Conservation (phyloP, 768 basidiomycete genomes). For the Vishniacozyma victoriae region DNA sequence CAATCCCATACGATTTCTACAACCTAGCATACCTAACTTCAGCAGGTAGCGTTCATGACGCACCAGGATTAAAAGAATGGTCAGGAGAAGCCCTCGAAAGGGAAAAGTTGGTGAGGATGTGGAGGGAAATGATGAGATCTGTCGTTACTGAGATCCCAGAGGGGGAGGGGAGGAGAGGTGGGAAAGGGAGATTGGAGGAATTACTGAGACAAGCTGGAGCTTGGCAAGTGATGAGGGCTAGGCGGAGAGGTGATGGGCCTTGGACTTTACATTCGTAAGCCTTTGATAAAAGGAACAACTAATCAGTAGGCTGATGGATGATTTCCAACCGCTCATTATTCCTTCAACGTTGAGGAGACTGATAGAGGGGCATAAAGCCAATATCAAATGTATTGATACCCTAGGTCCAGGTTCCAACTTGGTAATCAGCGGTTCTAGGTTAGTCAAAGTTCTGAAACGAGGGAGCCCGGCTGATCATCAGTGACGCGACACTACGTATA, state of each 20-base stretch:
- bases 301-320: slow-evolving; percentile 21
- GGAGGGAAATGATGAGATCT: slow-evolving; percentile 25
- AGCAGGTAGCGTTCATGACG: slow-evolving; percentile 42
- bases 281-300: background rate
- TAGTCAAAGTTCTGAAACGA: background rate
- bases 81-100: slow-evolving; percentile 37
- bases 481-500: slow-evolving; percentile 42
- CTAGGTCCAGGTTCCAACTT: slow-evolving; percentile 17
- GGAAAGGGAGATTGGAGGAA: slow-evolving; percentile 11
- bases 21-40: slow-evolving; percentile 45
- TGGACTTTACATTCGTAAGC: slow-evolving; percentile 1
- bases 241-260: slow-evolving; percentile 4
- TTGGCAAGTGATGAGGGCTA: slow-evolving; percentile 31
- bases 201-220: slow-evolving; percentile 41
- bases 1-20: slow-evolving; percentile 44
- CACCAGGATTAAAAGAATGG: slow-evolving; percentile 41
- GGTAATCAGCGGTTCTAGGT: slow-evolving; percentile 40
- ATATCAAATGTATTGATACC: slow-evolving; percentile 39
- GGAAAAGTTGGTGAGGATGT: slow-evolving; percentile 34
- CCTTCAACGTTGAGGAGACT: slow-evolving; percentile 21
- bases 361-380: slow-evolving; percentile 28
- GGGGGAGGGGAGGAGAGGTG: slow-evolving; percentile 5
- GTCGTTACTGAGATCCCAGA: background rate
- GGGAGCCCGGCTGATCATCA: slow-evolving; percentile 2
- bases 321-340: slow-evolving; percentile 32